Percentiles rank a stretch among this genome's conserved stretches.
Conservation (phyloP, 768 basidiomycete species). For the Tubosaeta brunneosetosa region DNA sequence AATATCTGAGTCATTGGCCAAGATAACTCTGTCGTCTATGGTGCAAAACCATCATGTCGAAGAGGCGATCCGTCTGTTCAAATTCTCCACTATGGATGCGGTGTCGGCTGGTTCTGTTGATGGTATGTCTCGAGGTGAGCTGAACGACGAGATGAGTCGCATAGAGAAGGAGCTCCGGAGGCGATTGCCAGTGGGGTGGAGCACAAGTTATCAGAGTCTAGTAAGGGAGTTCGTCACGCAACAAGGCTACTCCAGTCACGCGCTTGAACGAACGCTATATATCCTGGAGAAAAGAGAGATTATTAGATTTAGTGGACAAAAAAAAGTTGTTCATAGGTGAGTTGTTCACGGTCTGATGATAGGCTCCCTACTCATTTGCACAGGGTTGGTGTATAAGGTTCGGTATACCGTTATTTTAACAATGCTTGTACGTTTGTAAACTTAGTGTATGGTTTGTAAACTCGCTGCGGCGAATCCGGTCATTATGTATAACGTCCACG, state of each 20-base stretch:
- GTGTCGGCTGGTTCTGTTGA: conserved; percentile 92
- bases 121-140: conserved; percentile 83
- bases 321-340: conserved; percentile 53
- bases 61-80: conserved; percentile 97
- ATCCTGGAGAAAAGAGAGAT: conserved; percentile 94
- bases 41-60: conserved; percentile 94
- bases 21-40: conserved; percentile 80
- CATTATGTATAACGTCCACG: neutral
- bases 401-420: too few relatives aligned
- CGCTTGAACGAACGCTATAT: conserved; percentile 86
- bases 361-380: conserved; percentile 1
- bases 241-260: conserved; percentile 86
- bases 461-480: neutral
- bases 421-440: too few relatives aligned
- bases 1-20: conserved; percentile 95
- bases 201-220: conserved; percentile 91
- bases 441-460: too few relatives aligned
- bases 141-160: conserved; percentile 88
- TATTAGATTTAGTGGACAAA: conserved; percentile 65
- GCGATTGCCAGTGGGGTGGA: conserved; percentile 91
- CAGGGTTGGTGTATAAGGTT: conserved; percentile 29
- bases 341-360: conserved; percentile 1
- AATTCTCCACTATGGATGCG: conserved; percentile 98
- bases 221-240: conserved; percentile 90
- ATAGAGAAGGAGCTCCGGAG: conserved; percentile 86